Evolutionary conservation across 257 asterid genomes (phyloP), one percentile per base, ranked within the genome.

Genomic region (Jasminum sambac): DNA sequence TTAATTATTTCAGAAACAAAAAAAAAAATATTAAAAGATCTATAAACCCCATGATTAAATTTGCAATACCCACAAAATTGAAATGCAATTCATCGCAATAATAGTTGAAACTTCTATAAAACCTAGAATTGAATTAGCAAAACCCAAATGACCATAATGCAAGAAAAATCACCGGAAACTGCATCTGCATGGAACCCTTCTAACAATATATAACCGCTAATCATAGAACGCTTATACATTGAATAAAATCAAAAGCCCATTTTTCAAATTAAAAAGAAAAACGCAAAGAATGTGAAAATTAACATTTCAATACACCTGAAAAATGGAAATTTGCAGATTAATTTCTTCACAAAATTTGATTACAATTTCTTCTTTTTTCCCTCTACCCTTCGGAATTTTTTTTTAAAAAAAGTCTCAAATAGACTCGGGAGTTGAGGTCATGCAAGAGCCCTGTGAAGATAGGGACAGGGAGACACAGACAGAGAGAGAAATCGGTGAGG

Each of bases 251-350:
- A 55, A 21, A 55, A 55, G 5, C 21, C 13, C 34, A 12, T 24
- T 19, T 44, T 37, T 26, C 42, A 19, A n/a, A 8, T 10, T 43
- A 21, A 14, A 34, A 19, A 9, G 34, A 21, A 55, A 50, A 23
- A 11, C 12, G 44, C 2, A 6, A 40, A 40, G 2, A 60, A 34
- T 62, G 21, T 1, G 38, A 50, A 36, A 39, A 8, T 43, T 25
- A 24, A 23, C 52, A n/a, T 55, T 36, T 8, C 2, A 57, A 70
- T 61, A 69, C 65, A 80, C 84, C 81, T 69, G 74, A 67, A 63
- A 55, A 67, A 17, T 19, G 72, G 66, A 70, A 69, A 4, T 16
- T 50, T 30, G 17, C n/a, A 60, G 63, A 41, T 57, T 39, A 37
- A 17, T 57, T 58, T 59, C 72, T 25, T 36, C 19, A 14, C 73